Conservation (phyloP, 73 alveolate species). For the Durusdinium trenchii region DNA sequence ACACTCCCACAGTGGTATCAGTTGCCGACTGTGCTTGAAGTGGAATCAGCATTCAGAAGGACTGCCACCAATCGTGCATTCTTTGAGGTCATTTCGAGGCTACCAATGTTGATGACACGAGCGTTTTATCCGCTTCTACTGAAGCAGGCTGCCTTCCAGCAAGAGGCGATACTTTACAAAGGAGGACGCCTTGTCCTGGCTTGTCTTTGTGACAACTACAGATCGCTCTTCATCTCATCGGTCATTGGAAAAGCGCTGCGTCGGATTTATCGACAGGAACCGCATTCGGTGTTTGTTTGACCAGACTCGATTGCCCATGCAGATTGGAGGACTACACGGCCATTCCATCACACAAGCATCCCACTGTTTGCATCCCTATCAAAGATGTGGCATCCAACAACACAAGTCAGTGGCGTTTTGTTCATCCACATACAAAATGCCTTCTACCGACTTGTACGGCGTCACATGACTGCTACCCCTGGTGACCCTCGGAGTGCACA, state of each 20-base stretch:
- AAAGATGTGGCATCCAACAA: neutral
- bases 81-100: neutral
- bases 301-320: neutral
- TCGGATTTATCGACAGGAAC: neutral
- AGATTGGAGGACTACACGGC: neutral
- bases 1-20: neutral
- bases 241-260: neutral
- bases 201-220: neutral
- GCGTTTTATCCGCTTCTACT: neutral
- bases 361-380: neutral
- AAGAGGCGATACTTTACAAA: neutral
- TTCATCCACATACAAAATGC: neutral
- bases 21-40: neutral
- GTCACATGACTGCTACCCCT: neutral
- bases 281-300: neutral
- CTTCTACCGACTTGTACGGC: neutral
- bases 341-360: neutral
- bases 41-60: neutral
- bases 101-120: neutral
- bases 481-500: neutral
- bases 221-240: neutral
- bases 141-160: neutral
- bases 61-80: neutral
- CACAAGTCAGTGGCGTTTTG: neutral
- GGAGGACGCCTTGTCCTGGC: neutral